Evolutionary conservation across 129 eudicot species (phyloP).

Genomic region (Flaveria ramosissima): DNA sequence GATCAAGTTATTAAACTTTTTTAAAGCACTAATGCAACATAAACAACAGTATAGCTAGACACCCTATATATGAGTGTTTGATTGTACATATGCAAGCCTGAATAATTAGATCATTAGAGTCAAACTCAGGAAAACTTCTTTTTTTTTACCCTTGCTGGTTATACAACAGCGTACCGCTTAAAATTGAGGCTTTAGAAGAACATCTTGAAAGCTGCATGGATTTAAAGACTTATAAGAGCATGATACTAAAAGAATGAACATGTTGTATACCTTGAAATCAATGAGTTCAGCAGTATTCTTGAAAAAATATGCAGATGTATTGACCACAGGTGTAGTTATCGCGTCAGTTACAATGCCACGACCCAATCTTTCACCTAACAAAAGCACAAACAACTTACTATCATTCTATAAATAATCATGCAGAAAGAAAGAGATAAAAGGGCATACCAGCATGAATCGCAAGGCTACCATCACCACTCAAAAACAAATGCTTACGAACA

Average conservation of each 20-base stretch:
- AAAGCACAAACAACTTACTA: background rate
- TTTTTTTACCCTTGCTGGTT: background rate
- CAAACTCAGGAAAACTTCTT: background rate
- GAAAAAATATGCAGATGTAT: constrained; percentile 89
- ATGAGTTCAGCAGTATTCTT: constrained; percentile 77
- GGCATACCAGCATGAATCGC: constrained; percentile 88
- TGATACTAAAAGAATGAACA: background rate
- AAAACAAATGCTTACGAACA: constrained; percentile 47
- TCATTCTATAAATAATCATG: background rate
- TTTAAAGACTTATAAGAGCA: background rate
- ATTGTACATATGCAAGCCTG: background rate
- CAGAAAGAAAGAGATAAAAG: background rate
- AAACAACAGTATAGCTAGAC: no score
- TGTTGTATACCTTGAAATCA: constrained; percentile 71
- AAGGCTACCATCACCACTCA: constrained; percentile 75
- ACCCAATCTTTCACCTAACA: constrained; percentile 85
- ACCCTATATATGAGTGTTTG: background rate
- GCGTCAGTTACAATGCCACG: constrained; percentile 80
- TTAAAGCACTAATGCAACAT: no score
- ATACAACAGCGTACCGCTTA: background rate
- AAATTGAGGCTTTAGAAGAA: background rate
- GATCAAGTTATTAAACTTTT: background rate
- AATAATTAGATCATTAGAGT: background rate
- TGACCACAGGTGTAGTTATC: constrained; percentile 83
- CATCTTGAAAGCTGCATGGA: background rate